These are phyloP conservation scores for Physaria fendleri DNA, from an alignment of 345 rosid genomes.

Conservation along the genomic window DNA sequence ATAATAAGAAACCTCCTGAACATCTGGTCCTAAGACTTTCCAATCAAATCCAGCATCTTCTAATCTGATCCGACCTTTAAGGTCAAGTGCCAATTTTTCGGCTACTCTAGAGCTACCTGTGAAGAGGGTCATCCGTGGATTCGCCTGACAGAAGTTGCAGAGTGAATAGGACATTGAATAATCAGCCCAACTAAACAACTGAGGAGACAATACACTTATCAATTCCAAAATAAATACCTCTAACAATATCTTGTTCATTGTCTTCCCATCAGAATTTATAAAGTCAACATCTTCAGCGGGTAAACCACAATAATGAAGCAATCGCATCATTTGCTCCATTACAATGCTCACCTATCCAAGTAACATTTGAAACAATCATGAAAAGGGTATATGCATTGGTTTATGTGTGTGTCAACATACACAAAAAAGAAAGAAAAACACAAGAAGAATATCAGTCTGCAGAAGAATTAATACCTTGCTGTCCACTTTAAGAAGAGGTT, in stretches of 20 bases:
- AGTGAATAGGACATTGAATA: background rate
- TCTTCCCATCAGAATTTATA: conserved; percentile 88
- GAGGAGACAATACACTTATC: background rate
- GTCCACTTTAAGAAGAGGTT: conserved; percentile 89
- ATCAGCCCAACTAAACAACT: background rate
- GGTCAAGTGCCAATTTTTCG: conserved; percentile 85
- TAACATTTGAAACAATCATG: no score
- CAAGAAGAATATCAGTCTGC: background rate
- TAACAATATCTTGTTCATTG: conserved; percentile 78
- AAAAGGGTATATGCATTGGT: no score
- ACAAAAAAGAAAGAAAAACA: no score
- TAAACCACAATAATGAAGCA: conserved; percentile 86
- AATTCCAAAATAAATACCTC: conserved; percentile 52
- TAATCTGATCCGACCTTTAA: conserved; percentile 77
- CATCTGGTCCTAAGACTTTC: conserved; percentile 98
- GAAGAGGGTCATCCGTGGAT: conserved; percentile 93
- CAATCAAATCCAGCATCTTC: conserved; percentile 99
- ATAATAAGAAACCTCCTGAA: conserved; percentile 55
- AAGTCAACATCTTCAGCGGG: conserved; percentile 92
- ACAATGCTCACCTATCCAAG: conserved; percentile 75
- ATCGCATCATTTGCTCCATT: conserved; percentile 95
- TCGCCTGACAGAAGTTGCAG: conserved; percentile 46
- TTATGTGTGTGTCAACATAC: no score
- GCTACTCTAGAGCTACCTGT: conserved; percentile 98
- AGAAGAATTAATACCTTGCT: conserved; percentile 55